phyloP scores from a whole-genome alignment of 2,329 filamentous ascomycete genomes.

The Lojkania enalia region DNA sequence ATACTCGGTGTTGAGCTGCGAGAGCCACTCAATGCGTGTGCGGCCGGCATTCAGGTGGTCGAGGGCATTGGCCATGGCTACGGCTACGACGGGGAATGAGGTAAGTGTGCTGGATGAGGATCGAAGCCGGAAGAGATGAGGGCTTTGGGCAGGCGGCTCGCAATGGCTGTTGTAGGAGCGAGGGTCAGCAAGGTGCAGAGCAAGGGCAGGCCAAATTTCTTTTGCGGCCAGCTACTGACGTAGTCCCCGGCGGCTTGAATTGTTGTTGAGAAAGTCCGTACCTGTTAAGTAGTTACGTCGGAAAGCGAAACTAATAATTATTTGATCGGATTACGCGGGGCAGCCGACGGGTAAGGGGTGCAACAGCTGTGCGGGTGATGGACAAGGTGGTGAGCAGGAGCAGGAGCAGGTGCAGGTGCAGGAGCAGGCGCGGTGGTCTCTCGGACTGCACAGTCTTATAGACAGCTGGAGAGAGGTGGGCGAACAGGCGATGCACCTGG shows the following conservation, averaged over 20 bases:
- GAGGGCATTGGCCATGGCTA: slow-evolving; percentile 70
- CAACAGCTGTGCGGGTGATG: too few relatives aligned
- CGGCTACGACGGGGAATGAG: slow-evolving; percentile 12
- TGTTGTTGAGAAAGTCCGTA: slow-evolving; percentile 21
- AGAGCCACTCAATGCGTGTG: slow-evolving; percentile 71
- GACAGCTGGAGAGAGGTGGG: neutral
- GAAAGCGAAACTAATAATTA: slow-evolving; percentile 16
- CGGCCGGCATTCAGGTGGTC: slow-evolving; percentile 80
- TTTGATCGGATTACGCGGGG: slow-evolving; percentile 18
- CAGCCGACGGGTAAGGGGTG: slow-evolving; percentile 9
- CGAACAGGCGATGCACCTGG: neutral
- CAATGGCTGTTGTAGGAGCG: slow-evolving; percentile 1
- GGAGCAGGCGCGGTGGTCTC: neutral
- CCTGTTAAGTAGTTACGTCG: slow-evolving; percentile 8
- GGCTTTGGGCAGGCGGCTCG: slow-evolving; percentile 2
- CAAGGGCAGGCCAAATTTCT: slow-evolving; percentile 3
- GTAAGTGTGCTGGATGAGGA: slow-evolving; percentile 1
- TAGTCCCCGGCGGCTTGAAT: neutral
- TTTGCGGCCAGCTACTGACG: neutral
- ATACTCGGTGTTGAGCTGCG: slow-evolving; percentile 86
- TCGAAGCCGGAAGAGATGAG: slow-evolving; percentile 2
- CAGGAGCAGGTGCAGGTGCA: neutral
- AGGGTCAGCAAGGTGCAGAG: slow-evolving; percentile 8
- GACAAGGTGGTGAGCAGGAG: neutral
- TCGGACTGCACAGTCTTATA: slow-evolving; percentile 3